Percentiles rank a stretch among this genome's conserved stretches.
Evolutionary conservation across 768 basidiomycete species (phyloP).

Genomic region (Butyriboletus loyo): DNA sequence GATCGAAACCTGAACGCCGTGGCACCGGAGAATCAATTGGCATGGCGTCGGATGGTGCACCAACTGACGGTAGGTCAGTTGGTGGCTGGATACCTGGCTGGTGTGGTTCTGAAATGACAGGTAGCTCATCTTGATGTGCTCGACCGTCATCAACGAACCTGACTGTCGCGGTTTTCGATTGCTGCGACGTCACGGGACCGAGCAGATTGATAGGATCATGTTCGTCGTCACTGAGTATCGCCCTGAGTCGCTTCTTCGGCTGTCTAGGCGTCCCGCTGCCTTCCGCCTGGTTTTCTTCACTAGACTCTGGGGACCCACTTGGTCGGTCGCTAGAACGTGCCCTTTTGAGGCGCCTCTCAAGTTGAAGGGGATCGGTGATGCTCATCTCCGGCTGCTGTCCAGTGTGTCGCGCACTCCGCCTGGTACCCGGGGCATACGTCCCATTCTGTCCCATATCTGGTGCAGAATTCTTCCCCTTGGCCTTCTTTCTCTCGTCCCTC

Average conservation of each 20-base stretch:
- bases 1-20: constrained; percentile 45
- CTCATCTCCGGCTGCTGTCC: constrained; percentile 67
- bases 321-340: constrained; percentile 57
- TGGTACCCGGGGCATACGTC: constrained; percentile 46
- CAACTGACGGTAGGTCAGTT: not conserved
- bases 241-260: constrained; percentile 54
- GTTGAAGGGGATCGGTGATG: constrained; percentile 70
- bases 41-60: constrained; percentile 29
- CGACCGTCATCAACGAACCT: constrained; percentile 46
- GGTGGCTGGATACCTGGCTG: not conserved
- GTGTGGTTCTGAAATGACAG: constrained; percentile 8
- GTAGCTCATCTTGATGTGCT: constrained; percentile 15
- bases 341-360: constrained; percentile 75
- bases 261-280: constrained; percentile 36
- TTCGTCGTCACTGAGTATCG: constrained; percentile 43
- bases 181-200: constrained; percentile 28
- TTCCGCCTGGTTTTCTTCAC: constrained; percentile 47
- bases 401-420: constrained; percentile 71
- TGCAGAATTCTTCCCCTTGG: constrained; percentile 30
- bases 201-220: constrained; percentile 47
- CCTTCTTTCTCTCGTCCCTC: constrained; percentile 46
- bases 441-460: constrained; percentile 28
- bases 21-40: constrained; percentile 35
- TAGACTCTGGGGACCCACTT: constrained; percentile 43
- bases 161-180: constrained; percentile 39